Evolutionary conservation across 2,329 filamentous ascomycete genomes (phyloP), one percentile per base, ranked within the genome.

Genomic region (Aspergillus versicolor): DNA sequence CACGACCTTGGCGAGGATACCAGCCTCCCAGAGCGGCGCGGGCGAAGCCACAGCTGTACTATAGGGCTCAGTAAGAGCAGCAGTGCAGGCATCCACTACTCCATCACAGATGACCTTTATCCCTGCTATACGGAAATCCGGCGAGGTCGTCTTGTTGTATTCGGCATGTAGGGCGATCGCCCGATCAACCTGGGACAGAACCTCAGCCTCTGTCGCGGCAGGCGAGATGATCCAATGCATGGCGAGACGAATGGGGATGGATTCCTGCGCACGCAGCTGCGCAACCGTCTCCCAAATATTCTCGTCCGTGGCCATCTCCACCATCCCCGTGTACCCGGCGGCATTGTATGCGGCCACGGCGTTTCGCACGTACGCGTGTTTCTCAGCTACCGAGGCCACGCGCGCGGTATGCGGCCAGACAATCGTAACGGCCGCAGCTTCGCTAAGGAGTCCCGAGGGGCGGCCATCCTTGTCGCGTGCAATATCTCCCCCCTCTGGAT

Each of bases 291-390:
- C 73, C 79, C 79, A 81, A 1, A 72, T 70, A 45, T 75, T 76
- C 49, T 81, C 78, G 57, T 81, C 77, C 73, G 79, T 81, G 19
- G 79, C 79, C 79, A 81, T 81, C 44, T 81, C 79, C 13, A 81
- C 70, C 32, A 79, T 69, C 2, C 79, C 78, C 1, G 80, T 81
- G 55, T 78, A 79, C 4, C 79, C 80, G 0, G 74, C 74, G 0
- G 67, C 62, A 53, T 75, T 75, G 54, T 81, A 81, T 4, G 74
- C 75, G 1, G 60, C 52, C 38, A 81, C 72, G 0, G 76, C 79
- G 2, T 72, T 69, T n/a, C 70, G 67, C 19, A 81, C 65, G 1
- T 73, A 73, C 0, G 61, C 61, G 46, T 73, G 63, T 58, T 79
- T 79, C 51, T 81, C 77, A 11, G 76, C 72, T 17, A 72, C 63